phyloP scores from a whole-genome alignment of 1,284 basidiomycete genomes.

The Meira nashicola region DNA sequence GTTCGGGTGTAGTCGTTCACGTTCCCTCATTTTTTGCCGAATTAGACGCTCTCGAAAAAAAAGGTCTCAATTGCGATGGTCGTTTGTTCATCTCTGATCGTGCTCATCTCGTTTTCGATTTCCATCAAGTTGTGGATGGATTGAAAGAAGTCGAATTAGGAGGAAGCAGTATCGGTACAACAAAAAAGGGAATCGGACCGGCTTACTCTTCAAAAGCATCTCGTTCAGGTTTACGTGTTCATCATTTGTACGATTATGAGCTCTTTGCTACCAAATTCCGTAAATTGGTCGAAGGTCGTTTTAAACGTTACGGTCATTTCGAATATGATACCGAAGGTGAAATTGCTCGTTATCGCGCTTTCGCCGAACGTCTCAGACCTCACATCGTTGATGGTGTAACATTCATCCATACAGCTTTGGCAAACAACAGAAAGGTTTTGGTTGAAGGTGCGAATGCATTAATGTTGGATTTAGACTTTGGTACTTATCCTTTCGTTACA shows the following conservation, averaged over 20 bases:
- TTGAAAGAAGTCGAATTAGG: constrained; percentile 96
- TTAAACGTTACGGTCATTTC: constrained; percentile 96
- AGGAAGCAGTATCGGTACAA: constrained; percentile 85
- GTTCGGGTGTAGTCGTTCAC: constrained; percentile 90
- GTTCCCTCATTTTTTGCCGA: constrained; percentile 92
- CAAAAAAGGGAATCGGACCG: constrained; percentile 95
- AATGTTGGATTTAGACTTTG: constrained; percentile 97
- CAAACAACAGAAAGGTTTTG: constrained; percentile 69
- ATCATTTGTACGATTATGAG: constrained; percentile 87
- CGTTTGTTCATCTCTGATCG: constrained; percentile 91
- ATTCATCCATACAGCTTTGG: constrained; percentile 76
- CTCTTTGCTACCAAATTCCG: constrained; percentile 88
- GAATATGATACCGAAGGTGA: constrained; percentile 98
- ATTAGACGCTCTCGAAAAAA: constrained; percentile 75
- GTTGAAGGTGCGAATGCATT: constrained; percentile 97
- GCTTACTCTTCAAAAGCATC: constrained; percentile 97
- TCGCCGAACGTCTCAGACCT: constrained; percentile 79
- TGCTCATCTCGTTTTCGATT: constrained; percentile 94
- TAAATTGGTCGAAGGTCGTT: constrained; percentile 89
- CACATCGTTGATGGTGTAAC: constrained; percentile 82
- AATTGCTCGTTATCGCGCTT: constrained; percentile 79
- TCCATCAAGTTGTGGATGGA: constrained; percentile 98
- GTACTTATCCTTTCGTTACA: constrained; percentile 95
- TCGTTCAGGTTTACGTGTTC: constrained; percentile 87
- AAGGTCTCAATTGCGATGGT: constrained; percentile 84